These are phyloP conservation scores for Oxytropis ochrocephala DNA, from an alignment of 306 rosid species.

Conservation along the genomic window DNA sequence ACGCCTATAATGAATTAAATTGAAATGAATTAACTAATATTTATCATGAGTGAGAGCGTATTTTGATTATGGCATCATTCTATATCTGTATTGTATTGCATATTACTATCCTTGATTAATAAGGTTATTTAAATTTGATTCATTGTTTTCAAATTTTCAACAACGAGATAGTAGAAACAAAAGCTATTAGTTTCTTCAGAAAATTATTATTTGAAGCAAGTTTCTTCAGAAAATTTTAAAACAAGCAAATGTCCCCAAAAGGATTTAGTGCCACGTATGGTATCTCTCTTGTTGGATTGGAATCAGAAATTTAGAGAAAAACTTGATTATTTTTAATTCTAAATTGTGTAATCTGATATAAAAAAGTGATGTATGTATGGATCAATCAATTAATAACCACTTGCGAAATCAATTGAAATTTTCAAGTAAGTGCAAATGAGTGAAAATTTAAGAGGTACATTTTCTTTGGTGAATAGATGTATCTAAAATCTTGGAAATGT, in stretches of 20 bases:
- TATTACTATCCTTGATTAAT: background rate
- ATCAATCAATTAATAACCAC: no score
- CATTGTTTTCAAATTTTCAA: background rate
- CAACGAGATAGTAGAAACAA: background rate
- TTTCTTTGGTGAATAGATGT: no score
- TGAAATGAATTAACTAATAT: background rate
- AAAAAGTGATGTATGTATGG: background rate
- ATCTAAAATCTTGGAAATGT: no score
- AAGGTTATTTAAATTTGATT: background rate
- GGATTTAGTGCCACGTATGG: background rate
- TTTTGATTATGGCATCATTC: background rate
- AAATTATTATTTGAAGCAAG: no score
- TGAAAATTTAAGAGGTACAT: no score
- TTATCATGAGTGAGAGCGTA: background rate
- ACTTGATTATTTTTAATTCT: background rate
- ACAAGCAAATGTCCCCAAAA: background rate
- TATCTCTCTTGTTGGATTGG: background rate
- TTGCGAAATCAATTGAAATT: no score
- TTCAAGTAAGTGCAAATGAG: no score
- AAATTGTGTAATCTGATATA: background rate
- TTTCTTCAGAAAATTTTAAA: background rate
- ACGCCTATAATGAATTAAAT: background rate
- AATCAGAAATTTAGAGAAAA: background rate
- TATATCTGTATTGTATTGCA: background rate
- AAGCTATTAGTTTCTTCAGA: background rate